These are phyloP conservation scores for Hypoxylon sp. DNA, from an alignment of 2,329 filamentous ascomycete species.

Conservation along the genomic window DNA sequence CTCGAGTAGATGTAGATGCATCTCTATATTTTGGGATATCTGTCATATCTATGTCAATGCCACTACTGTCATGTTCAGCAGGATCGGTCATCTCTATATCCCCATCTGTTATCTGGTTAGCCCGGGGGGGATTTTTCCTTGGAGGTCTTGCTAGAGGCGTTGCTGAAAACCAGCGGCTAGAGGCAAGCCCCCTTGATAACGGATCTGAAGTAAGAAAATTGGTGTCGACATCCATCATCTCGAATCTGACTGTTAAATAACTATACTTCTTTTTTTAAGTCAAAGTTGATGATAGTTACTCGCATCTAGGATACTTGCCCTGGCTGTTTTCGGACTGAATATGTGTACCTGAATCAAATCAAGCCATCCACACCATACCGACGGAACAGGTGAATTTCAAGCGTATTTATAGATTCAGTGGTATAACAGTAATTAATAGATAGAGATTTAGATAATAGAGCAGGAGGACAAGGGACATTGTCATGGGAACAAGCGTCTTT, in stretches of 20 bases:
- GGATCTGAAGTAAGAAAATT: neutral
- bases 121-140: neutral
- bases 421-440: neutral
- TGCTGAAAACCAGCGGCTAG: neutral
- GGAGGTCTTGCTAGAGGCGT: neutral
- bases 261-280: neutral
- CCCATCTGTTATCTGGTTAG: neutral
- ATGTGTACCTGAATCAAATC: neutral
- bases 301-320: neutral
- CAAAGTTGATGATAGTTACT: neutral
- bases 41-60: slow-evolving; percentile 3
- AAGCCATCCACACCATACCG: neutral
- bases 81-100: slow-evolving; percentile 8
- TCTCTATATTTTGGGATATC: neutral
- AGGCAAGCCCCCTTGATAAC: neutral
- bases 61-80: neutral
- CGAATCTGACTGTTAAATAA: neutral
- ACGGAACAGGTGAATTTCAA: neutral
- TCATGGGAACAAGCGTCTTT: neutral
- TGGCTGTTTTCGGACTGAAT: neutral
- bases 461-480: neutral
- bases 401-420: neutral
- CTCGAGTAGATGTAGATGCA: neutral
- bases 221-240: neutral
- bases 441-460: neutral